Conservation (phyloP, 108 stramenopile genomes). For the Skeletonema potamos region DNA sequence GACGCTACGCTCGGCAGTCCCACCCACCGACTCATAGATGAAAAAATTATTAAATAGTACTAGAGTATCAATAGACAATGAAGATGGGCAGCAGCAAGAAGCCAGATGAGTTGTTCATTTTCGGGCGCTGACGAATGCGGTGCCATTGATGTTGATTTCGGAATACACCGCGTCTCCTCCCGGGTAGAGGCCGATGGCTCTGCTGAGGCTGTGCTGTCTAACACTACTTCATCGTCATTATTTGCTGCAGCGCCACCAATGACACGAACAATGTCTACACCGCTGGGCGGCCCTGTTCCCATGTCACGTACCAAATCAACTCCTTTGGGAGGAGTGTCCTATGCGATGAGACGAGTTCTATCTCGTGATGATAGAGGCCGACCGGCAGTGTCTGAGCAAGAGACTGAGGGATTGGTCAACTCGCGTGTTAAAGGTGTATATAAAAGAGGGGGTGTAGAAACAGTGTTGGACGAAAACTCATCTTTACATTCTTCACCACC, state of each 20-base stretch:
- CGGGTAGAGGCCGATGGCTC: neutral
- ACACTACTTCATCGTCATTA: too few species aligned
- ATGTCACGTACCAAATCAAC: too few species aligned
- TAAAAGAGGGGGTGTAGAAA: neutral
- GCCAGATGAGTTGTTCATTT: too few species aligned
- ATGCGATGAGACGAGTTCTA: neutral
- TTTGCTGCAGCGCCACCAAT: neutral
- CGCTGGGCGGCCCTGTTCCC: neutral
- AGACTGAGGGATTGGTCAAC: neutral
- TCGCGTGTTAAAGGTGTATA: neutral
- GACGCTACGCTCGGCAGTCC: too few species aligned
- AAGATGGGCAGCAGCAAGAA: too few species aligned
- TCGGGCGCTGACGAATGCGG: too few species aligned
- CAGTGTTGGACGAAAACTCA: neutral
- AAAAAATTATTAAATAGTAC: too few species aligned
- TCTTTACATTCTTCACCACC: neutral
- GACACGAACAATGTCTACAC: neutral
- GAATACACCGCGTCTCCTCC: neutral
- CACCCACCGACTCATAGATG: too few species aligned
- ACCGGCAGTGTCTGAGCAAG: neutral
- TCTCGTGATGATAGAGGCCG: conserved; percentile 4
- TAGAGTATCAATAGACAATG: too few species aligned
- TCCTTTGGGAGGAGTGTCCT: too few species aligned
- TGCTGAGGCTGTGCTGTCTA: neutral
- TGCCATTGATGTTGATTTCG: neutral